Base-by-base conservation (phyloP, 371 early-diverging fungal species). In the Entomophthora muscae region DNA sequence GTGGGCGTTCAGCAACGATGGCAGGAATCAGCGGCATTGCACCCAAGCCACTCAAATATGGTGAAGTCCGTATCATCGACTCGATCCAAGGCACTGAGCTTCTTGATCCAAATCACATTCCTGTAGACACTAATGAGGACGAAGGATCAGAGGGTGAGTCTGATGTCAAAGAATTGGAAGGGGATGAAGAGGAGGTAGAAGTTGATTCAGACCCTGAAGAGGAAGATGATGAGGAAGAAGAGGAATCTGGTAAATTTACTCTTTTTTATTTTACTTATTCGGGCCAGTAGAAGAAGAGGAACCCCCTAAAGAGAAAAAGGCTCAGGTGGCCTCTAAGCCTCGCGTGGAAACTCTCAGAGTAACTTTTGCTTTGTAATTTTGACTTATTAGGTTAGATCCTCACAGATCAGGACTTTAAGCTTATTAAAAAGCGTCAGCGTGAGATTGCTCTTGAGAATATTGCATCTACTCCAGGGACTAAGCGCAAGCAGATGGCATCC, bases 351-450 rank as follows among this genome's bases (percentile, higher is more conserved):
- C 17, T 56, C 60, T 26, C 64, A 58, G 59, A 32, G 59, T 58
- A 58, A 58, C 32, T 5, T 52, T 31, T 52, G 1, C 22, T 32
- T 32, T 42, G 17, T n/a, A 51, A 26, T 59, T n/a, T 0, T 56
- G 57, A 32, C 51, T 23, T 5, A 22, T 29, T 55, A 56, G n/a
- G 24, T 68, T 72, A 86, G 80, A 86, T 94, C 70, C 73, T 94
- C 68, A 93, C 94, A 10, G 90, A 90, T 56, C 91, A 90, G 51
- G 95, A 95, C 73, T 94, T 93, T 73, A 58, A 64, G 1, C 26
- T 31, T 5, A 57, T 55, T 13, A 64, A 52, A 24, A 57, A 32
- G 55, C 55, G 31, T 3, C 55, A 55, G n/a, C n/a, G 55, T 17
- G 23, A n/a, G 12, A 31, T 21, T 26, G 22, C 30, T 5, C 24